phyloP scores from a whole-genome alignment of 2,329 filamentous ascomycete species.

The Fusarium phyllophilum region DNA sequence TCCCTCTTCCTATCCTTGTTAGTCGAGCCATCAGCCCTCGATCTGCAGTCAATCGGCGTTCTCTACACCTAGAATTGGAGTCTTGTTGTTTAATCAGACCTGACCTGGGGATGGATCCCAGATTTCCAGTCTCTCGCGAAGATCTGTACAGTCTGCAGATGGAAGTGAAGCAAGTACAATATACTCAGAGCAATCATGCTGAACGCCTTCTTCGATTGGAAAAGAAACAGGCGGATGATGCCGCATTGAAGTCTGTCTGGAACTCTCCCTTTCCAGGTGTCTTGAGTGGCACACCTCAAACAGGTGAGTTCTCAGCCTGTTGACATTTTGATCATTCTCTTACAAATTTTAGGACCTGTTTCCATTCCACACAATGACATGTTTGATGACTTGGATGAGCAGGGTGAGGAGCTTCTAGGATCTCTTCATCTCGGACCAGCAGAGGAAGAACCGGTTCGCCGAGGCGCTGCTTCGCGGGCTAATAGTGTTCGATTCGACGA shows the following conservation, averaged over 20 bases:
- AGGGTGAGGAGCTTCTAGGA: slow-evolving; percentile 80
- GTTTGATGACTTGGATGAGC: slow-evolving; percentile 91
- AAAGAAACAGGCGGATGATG: slow-evolving; percentile 74
- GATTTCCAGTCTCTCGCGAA: slow-evolving; percentile 68
- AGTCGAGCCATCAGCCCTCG: background rate
- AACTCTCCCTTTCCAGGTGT: slow-evolving; percentile 91
- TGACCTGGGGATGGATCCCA: slow-evolving; percentile 69
- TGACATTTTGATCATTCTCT: slow-evolving; percentile 12
- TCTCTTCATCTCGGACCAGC: slow-evolving; percentile 82
- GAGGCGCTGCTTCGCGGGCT: slow-evolving; percentile 88
- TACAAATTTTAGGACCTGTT: slow-evolving; percentile 71
- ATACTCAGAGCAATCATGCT: slow-evolving; percentile 69
- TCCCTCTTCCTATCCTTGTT: background rate
- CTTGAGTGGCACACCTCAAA: slow-evolving; percentile 83
- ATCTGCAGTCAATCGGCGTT: background rate
- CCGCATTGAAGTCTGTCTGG: slow-evolving; percentile 86
- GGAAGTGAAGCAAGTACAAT: slow-evolving; percentile 75
- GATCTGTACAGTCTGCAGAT: slow-evolving; percentile 75
- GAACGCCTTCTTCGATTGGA: slow-evolving; percentile 71
- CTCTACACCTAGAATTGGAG: background rate
- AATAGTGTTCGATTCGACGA: slow-evolving; percentile 99
- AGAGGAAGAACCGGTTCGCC: slow-evolving; percentile 85
- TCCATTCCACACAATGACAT: slow-evolving; percentile 84
- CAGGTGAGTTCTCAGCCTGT: slow-evolving; percentile 68
- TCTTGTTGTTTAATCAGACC: background rate